Base-by-base conservation (phyloP, 139 green algal genomes). In the Chlorokybus atmophyticus region DNA sequence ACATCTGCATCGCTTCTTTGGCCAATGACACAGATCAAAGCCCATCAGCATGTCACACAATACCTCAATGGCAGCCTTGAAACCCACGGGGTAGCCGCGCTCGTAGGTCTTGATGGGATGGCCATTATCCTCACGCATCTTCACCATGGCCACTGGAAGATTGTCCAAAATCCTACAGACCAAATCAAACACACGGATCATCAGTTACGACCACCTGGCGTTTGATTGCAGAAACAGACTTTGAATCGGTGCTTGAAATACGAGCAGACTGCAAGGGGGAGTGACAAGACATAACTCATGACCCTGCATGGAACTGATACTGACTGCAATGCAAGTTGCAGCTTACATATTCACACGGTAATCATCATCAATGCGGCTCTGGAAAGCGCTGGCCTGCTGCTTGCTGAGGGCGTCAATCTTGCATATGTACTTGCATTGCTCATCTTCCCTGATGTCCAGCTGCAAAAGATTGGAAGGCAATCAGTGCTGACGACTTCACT, bases 341-440 rank as follows among this genome's bases (percentile, higher is more conserved):
- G 66, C 61, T 90, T 60, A 71, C 90, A 99, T 99, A 73, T 94
- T 94, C 29, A 96, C 89, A 4, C 87, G 75, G 72, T 99, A 99
- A 7, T 95, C 89, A 47, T 99, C 88, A 29, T 85, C 70, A 40
- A 99, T 90, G 51, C 82, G 85, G 6, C 48, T 59, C 40, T 72
- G 61, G 71, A 98, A 94, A 0, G 70, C 63, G 55, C 94, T 85
- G 1, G 75, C 74, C 57, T 94, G 66, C 0, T 74, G 62, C 23
- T 77, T 70, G 41, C 52, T 82, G 5, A 96, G 69, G 0, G 62
- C 58, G 4, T 80, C 67, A 19, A 93, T 90, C 50, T 80, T 79
- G 69, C 91, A 99, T 7, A 94, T 62, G 29, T 95, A 71, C 61
- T 93, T 93, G 84, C 91, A 99, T 69, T 93, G 77, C 68, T 91